Conservation (phyloP, 163 green algal species). For the Scenedesmus sp. region DNA sequence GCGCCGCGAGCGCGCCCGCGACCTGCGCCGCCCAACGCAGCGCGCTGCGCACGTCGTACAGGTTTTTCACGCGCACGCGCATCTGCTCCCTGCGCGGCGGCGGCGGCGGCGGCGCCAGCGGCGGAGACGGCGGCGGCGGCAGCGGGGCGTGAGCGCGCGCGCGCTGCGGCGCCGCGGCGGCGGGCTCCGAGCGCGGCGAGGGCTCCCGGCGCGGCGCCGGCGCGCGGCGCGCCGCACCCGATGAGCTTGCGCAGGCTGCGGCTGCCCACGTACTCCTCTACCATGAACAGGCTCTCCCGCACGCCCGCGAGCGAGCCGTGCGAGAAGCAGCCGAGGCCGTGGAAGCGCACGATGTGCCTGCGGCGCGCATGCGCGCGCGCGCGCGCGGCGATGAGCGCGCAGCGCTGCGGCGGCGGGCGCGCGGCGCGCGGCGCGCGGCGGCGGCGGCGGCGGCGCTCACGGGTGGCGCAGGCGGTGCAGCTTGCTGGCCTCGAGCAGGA, state of each 20-base stretch:
- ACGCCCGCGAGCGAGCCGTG: constrained; percentile 39
- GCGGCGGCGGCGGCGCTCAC: constrained; percentile 6
- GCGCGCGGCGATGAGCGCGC: too few species aligned
- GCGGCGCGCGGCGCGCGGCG: not conserved
- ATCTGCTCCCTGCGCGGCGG: constrained; percentile 32
- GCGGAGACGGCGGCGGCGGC: too few species aligned
- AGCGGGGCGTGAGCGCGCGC: too few species aligned
- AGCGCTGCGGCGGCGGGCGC: not conserved
- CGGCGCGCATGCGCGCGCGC: too few species aligned
- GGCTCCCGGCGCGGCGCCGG: too few species aligned
- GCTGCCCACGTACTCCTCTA: constrained; percentile 41
- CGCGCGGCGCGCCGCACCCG: not conserved
- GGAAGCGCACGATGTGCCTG: constrained; percentile 39
- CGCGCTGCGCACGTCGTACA: constrained; percentile 41
- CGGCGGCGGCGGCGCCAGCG: not conserved
- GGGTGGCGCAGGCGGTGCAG: constrained; percentile 30
- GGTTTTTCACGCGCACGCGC: constrained; percentile 19
- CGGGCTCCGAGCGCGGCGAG: too few species aligned
- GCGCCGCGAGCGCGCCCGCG: constrained; percentile 20
- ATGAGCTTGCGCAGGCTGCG: constrained; percentile 41
- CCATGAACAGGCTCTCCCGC: constrained; percentile 35
- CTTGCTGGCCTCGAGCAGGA: constrained; percentile 46
- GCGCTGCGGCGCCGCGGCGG: too few species aligned
- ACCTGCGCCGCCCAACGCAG: constrained; percentile 40
- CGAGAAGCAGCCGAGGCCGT: constrained; percentile 40